These are phyloP conservation scores for Xerophyta viscosa DNA, from an alignment of 106 monocot species.

Conservation along the genomic window DNA sequence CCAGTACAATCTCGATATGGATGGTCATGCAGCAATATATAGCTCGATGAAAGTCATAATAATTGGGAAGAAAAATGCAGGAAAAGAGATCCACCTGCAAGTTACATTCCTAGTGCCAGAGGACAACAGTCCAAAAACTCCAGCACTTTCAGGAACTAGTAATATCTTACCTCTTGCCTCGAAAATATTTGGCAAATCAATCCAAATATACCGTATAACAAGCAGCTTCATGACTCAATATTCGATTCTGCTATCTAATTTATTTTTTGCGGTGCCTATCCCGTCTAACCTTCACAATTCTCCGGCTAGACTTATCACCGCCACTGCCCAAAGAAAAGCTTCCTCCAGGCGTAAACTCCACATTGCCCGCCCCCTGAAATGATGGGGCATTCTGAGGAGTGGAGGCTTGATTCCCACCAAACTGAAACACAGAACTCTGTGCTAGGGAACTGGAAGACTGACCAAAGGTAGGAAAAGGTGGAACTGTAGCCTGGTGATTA, in stretches of 20 bases:
- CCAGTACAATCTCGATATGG: too few species aligned
- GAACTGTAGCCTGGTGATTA: constrained; percentile 19
- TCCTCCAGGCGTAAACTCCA: constrained; percentile 48
- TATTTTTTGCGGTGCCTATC: constrained; percentile 34
- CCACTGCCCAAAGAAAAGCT: constrained; percentile 65
- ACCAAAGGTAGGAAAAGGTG: constrained; percentile 21
- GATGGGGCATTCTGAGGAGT: constrained; percentile 28
- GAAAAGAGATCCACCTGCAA: too few species aligned
- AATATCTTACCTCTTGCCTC: not conserved
- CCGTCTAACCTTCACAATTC: constrained; percentile 34
- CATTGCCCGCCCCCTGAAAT: constrained; percentile 36
- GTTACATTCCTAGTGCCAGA: too few species aligned
- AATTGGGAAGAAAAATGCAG: too few species aligned
- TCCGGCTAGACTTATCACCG: constrained; percentile 47
- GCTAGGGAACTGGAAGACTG: constrained; percentile 9
- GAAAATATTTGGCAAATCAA: not conserved
- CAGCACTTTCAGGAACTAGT: not conserved
- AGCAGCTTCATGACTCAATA: too few species aligned
- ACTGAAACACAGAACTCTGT: constrained; percentile 38
- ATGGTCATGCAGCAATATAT: too few species aligned
- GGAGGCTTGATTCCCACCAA: constrained; percentile 30
- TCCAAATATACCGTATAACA: constrained; percentile 5
- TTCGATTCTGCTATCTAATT: too few species aligned
- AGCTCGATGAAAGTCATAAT: too few species aligned
- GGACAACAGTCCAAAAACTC: too few species aligned